Conservation (phyloP, 176 grass and related monocot genomes). For the Dendrocalamus sinicus region DNA sequence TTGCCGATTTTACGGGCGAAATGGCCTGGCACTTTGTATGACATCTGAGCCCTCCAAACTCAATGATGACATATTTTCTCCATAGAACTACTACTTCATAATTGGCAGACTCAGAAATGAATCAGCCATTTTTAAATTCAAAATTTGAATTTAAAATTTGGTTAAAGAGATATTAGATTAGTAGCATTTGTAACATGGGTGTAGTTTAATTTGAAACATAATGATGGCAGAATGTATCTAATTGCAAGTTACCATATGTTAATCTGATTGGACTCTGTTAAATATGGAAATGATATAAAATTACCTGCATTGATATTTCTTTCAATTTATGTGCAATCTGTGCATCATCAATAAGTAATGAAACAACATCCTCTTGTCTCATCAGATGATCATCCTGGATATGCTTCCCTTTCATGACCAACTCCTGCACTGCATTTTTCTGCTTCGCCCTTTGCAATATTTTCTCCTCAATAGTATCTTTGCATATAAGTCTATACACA, state of each 20-base stretch:
- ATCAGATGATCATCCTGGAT: slow-evolving; percentile 88
- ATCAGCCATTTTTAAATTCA: not conserved
- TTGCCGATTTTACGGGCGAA: not conserved
- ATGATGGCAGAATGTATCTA: not conserved
- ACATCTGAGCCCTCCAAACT: slow-evolving; percentile 13
- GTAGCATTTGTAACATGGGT: slow-evolving; percentile 3
- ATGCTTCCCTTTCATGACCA: slow-evolving; percentile 98
- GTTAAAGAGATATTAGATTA: slow-evolving; percentile 11
- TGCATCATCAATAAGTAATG: slow-evolving; percentile 86
- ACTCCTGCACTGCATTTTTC: slow-evolving; percentile 97
- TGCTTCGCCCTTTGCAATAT: slow-evolving; percentile 96
- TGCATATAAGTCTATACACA: slow-evolving; percentile 98
- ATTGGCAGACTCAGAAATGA: not conserved
- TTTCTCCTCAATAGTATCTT: slow-evolving; percentile 98
- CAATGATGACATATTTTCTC: not conserved
- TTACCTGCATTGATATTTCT: slow-evolving; percentile 95
- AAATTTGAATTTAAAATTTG: not conserved
- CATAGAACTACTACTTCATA: slow-evolving; percentile 21
- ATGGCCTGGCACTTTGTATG: not conserved
- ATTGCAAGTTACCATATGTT: not conserved
- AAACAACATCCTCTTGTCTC: slow-evolving; percentile 98
- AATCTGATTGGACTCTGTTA: not conserved
- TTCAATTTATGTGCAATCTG: slow-evolving; percentile 93
- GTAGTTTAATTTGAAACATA: slow-evolving; percentile 4
- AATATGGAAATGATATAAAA: slow-evolving; percentile 31